A percentile compares a stretch with the other conserved stretches of the same genome.
Conservation (phyloP, 352 stramenopile genomes). For the Globisporangium megalacanthum region DNA sequence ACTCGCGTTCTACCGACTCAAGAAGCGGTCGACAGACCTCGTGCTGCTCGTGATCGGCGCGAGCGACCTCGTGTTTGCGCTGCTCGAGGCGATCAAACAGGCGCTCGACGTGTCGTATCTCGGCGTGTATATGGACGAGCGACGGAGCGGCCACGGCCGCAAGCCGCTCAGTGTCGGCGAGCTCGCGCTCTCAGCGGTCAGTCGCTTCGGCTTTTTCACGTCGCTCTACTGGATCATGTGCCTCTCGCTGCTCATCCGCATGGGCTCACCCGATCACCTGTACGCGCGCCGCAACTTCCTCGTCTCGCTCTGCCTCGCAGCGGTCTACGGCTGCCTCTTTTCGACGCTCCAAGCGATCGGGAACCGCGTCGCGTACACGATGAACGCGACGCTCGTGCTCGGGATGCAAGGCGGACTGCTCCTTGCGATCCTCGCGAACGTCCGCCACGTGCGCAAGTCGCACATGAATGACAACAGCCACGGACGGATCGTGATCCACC, state of each 20-base stretch:
- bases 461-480: conserved; percentile 45
- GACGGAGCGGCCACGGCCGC: conserved; percentile 3
- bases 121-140: conserved; percentile 21
- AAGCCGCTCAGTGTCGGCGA: conserved; percentile 13
- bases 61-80: conserved; percentile 46
- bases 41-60: conserved; percentile 61
- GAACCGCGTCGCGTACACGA: conserved; percentile 25
- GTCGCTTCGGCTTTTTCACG: conserved; percentile 67
- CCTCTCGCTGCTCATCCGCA: conserved; percentile 63
- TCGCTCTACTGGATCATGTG: conserved; percentile 69
- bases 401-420: conserved; percentile 40
- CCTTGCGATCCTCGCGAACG: conserved; percentile 37
- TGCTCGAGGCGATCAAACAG: conserved; percentile 45
- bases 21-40: conserved; percentile 64
- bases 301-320: conserved; percentile 37
- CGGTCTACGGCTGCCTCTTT: conserved; percentile 53
- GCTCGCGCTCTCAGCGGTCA: conserved; percentile 32
- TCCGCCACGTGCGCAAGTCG: conserved; percentile 40
- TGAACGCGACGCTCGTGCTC: conserved; percentile 40
- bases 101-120: conserved; percentile 38
- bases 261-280: conserved; percentile 48
- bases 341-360: conserved; percentile 25
- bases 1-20: conserved; percentile 47
- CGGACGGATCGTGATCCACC: conserved; percentile 50
- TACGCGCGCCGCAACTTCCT: conserved; percentile 41